Conservation (phyloP, 140 eudicot species). For the Anethum foeniculum region DNA sequence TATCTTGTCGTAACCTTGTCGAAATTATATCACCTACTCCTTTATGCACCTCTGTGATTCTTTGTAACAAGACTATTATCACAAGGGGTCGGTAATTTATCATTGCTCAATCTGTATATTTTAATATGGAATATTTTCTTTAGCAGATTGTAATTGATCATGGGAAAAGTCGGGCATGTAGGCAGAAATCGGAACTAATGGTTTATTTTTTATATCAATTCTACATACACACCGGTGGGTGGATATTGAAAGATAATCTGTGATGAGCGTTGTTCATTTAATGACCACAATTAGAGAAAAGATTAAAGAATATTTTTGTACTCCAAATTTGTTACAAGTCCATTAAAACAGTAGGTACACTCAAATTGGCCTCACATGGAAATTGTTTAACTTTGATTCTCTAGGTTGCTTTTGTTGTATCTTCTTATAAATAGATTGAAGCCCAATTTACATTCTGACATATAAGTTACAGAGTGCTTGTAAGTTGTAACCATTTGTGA, state of each 20-base stretch:
- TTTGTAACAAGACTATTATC: conserved; percentile 12
- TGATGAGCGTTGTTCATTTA: conserved; percentile 2
- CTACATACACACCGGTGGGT: not conserved
- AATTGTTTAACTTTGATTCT: conserved; percentile 20
- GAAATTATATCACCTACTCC: conserved; percentile 19
- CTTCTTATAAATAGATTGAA: conserved; percentile 24
- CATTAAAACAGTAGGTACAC: conserved; percentile 29
- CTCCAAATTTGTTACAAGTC: conserved; percentile 31
- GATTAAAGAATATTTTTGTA: conserved; percentile 22
- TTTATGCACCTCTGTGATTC: conserved; percentile 23
- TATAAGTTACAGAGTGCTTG: conserved; percentile 4
- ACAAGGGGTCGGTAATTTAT: not conserved
- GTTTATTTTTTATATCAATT: not conserved
- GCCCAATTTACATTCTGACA: conserved; percentile 11
- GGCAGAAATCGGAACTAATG: not conserved
- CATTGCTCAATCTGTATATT: conserved; percentile 7
- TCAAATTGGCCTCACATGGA: conserved; percentile 42
- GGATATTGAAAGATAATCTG: conserved; percentile 4
- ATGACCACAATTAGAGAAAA: conserved; percentile 19
- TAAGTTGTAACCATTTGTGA: conserved; percentile 13
- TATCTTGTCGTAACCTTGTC: conserved; percentile 29
- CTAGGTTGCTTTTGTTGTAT: not conserved
- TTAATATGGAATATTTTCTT: conserved; percentile 3
- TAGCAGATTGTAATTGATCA: conserved; percentile 2
- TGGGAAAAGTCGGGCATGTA: conserved; percentile 15